Evolutionary conservation across 768 basidiomycete species (phyloP).

Genomic region (Suillus spraguei): DNA sequence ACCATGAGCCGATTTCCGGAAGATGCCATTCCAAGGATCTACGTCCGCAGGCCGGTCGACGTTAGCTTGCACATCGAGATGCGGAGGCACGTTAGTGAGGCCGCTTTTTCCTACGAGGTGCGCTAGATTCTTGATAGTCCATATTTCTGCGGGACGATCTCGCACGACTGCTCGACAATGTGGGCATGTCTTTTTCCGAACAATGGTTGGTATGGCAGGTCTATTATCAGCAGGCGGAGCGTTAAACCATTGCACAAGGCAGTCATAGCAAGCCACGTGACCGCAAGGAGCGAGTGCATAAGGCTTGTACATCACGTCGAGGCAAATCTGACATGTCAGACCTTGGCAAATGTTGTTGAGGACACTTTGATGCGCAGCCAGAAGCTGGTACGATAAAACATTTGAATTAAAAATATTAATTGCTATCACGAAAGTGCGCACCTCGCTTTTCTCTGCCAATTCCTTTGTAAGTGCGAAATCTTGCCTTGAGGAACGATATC

Average conservation of each 20-base stretch:
- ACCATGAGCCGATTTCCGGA: conserved; percentile 33
- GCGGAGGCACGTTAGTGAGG: conserved; percentile 36
- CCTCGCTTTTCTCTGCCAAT: conserved; percentile 42
- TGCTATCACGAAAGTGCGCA: conserved; percentile 25
- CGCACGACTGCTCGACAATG: conserved; percentile 47
- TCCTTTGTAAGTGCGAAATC: conserved; percentile 48
- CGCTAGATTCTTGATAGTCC: conserved; percentile 50
- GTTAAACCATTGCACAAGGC: conserved; percentile 80
- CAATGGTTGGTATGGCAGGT: conserved; percentile 27
- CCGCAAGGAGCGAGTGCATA: conserved; percentile 79
- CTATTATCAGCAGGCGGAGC: conserved; percentile 37
- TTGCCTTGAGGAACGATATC: conserved; percentile 13
- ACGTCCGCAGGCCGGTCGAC: conserved; percentile 27
- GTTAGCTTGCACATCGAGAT: conserved; percentile 24
- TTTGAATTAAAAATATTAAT: conserved; percentile 8
- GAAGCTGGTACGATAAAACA: conserved; percentile 36
- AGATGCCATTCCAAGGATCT: conserved; percentile 73
- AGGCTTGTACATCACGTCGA: conserved; percentile 73
- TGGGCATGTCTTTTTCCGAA: conserved; percentile 45
- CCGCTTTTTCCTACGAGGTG: conserved; percentile 53
- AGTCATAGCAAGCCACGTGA: conserved; percentile 69
- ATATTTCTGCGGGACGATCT: conserved; percentile 49
- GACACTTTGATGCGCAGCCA: conserved; percentile 54
- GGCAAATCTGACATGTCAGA: conserved; percentile 77
- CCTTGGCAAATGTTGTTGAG: conserved; percentile 61